Base-by-base conservation (phyloP, 78 protist species). In the Guillardia theta region DNA sequence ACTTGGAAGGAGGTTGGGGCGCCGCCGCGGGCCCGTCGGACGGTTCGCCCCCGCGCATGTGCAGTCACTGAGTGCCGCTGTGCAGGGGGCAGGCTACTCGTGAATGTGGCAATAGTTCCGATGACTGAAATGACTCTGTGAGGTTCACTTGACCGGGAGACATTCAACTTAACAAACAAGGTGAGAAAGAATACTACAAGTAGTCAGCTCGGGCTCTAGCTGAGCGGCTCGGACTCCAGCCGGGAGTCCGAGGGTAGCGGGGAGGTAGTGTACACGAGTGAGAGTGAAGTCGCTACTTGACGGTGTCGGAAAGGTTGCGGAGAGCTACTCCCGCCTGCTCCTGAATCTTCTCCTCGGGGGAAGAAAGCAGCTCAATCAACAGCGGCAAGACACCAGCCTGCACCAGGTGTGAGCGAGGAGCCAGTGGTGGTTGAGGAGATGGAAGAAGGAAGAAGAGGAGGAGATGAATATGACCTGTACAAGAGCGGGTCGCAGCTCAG, bases 291-390 rank as follows among this genome's bases (percentile, higher is more conserved):
- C n/a, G n/a, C 48, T 77, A 77, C 19, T 64, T 64, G 78, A 64
- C 78, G 22, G 78, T 64, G 22, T 64, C 78, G 12, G 78, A 64
- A 24, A 64, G n/a, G 22, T 64, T 64, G 78, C 78, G 78, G 33
- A 64, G 78, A 15, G 78, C 78, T 33, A 64, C 78, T 15, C 93
- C 93, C 36, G 93, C 93, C 70, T 88, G 93, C 93, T 88, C 93
- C 62, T 88, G 93, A 44, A 48, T 48, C 93, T 45, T 88, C 93
- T 88, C 93, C 10, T 88, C 93, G 6, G 93, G 70, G 33, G 93
- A 45, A 5, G 93, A 45, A 27, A 88, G 93, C 1, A 88, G 93
- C 93, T 88, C 93, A 27, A 88, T 88, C 36, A 88, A 10, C 4
- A 45, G 41, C 43, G 93, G 93, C 64, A 88, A 64, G 5, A 64